Conservation (phyloP, 306 rosid species). For the Hylodesmum podocarpum region DNA sequence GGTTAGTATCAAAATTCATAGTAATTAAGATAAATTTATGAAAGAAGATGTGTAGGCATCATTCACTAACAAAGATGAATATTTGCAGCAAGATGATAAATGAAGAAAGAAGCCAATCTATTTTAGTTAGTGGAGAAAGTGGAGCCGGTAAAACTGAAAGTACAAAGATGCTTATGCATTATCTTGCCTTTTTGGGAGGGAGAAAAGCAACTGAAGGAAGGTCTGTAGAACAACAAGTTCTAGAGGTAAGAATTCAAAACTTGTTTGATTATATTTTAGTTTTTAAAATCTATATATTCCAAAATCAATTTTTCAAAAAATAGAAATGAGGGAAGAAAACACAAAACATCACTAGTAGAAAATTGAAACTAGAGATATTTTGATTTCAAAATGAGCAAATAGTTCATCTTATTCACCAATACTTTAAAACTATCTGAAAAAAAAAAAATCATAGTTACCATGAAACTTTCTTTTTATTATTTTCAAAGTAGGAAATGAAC, state of each 20-base stretch:
- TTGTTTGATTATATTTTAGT: neutral
- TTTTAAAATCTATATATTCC: neutral
- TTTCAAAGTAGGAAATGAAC: neutral
- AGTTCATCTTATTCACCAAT: no score
- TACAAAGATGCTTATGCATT: conserved; percentile 95
- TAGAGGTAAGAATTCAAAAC: conserved; percentile 54
- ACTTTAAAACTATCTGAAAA: no score
- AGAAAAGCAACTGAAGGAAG: conserved; percentile 75
- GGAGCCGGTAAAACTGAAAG: conserved; percentile 99
- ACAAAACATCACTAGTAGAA: no score
- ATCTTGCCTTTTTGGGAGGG: conserved; percentile 94
- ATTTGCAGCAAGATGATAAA: conserved; percentile 76
- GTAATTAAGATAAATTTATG: neutral
- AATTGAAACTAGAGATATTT: no score
- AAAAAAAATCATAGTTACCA: no score
- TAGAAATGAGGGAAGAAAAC: no score
- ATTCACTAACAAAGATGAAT: conserved; percentile 3
- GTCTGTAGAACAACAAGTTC: conserved; percentile 93
- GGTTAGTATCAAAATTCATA: neutral
- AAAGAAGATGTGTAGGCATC: neutral
- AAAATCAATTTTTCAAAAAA: no score
- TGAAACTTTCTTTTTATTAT: no score
- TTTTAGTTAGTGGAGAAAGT: conserved; percentile 98
- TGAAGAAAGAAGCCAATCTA: conserved; percentile 81
- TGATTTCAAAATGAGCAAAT: no score